Evolutionary conservation across 1,284 basidiomycete species (phyloP), one percentile per base, ranked within the genome.

Genomic region (Trichosporon sp.): DNA sequence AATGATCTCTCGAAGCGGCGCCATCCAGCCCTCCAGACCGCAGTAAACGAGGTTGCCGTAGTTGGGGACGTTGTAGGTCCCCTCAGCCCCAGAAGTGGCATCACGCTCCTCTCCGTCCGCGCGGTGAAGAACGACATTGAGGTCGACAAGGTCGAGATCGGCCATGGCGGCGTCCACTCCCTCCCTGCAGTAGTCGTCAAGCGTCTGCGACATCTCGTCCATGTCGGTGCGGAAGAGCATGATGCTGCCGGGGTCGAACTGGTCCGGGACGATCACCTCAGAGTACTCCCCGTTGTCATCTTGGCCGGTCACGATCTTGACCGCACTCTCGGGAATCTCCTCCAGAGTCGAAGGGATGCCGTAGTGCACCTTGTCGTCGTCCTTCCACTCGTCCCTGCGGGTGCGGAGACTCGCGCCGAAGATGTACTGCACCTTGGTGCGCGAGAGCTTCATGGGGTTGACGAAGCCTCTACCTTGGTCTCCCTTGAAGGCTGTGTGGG

Each of bases 1-100:
- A 86, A 94, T 93, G 74, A 96, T 86, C 65, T 87, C 85, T 44
- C 86, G 84, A 60, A 97, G 81, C 0, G 88, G 88, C 68, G 89
- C 86, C 92, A 97, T 96, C 92, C 93, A 97, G 1, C 94, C 95
- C 77, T 97, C 92, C 58, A 97, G 79, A 29, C 94, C 94, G 73
- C 92, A 96, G 79, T 95, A 97, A 11, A 86, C 87, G 73, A 93
- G 81, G 62, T 85, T 84, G 0, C 89, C 91, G 34, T 87, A 77
- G 29, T 84, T 85, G 10, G 92, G 90, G 32, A 97, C 81, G 59
- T 87, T 84, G 78, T 96, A 97, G 1, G 83, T 85, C 4, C 94
- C 93, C 74, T 84, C 82, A 3, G 78, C 76, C 34, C 81, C 79
- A 29, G 49, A 54, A 19, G 91, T 95, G 1, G 90, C 90, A 75